Conservation (phyloP, 2,329 filamentous ascomycete genomes). For the Alternaria burnsii region DNA sequence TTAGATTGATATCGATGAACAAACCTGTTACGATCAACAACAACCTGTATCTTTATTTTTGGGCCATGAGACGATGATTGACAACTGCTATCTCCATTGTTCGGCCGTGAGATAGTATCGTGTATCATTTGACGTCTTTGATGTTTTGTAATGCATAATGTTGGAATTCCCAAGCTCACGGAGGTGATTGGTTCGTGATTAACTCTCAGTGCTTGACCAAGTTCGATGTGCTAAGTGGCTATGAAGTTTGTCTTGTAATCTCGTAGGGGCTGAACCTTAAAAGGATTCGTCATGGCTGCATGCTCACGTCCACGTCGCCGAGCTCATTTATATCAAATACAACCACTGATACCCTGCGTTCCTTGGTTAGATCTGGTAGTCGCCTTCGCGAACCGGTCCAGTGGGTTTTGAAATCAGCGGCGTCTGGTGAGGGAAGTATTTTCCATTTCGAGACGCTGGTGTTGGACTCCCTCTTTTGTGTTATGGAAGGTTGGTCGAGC, state of each 20-base stretch:
- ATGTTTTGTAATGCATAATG: too few relatives aligned
- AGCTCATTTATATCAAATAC: neutral
- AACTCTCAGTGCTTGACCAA: neutral
- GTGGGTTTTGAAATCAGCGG: neutral
- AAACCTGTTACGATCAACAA: neutral
- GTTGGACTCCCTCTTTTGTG: neutral
- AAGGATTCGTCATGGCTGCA: neutral
- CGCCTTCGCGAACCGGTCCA: neutral
- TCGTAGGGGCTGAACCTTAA: neutral
- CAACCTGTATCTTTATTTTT: neutral
- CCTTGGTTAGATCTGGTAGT: neutral
- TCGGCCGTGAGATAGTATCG: neutral
- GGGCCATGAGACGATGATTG: neutral
- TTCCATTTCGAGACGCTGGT: neutral
- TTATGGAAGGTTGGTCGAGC: neutral
- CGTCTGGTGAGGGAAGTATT: neutral
- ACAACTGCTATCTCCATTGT: neutral
- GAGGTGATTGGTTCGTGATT: neutral
- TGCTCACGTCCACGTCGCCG: neutral
- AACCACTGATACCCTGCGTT: neutral
- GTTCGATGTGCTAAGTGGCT: neutral
- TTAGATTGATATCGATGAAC: constrained; percentile 1
- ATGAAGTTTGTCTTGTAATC: neutral
- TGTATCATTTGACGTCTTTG: neutral
- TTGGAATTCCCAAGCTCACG: neutral